Evolutionary conservation across 179 eudicot species (phyloP), one percentile per base, ranked within the genome.

Genomic region (Sideroxylon spinosum): DNA sequence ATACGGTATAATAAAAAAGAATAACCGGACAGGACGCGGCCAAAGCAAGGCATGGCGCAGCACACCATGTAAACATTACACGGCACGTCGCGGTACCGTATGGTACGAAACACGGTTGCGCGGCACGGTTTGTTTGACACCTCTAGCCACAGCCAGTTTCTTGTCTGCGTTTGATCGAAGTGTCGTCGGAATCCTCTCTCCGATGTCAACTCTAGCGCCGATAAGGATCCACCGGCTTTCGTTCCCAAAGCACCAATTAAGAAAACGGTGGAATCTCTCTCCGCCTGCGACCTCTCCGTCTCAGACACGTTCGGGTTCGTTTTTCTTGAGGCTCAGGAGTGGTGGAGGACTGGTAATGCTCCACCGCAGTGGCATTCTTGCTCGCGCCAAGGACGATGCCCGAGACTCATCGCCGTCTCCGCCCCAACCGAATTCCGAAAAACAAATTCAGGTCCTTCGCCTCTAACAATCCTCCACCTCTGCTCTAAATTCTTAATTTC

Each of bases 321-420:
- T 70, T 67, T 74, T 53, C 71, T 61, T 65, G 37, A 68, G 74
- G n/a, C 69, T 70, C 52, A 83, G 60, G 44, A 37, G 4, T 37
- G 44, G 44, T 37, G 44, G 44, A 78, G 74, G 71, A 20, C 81
- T 83, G 1, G 78, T 73, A 48, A 29, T 80, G 20, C 81, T 88
- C 76, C 82, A 68, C 19, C 76, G 89, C 17, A 82, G 85, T 65
- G 85, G 85, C 49, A 63, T 90, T 50, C 86, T 91, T 66, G 87
- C 85, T 0, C 82, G 94, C 78, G 96, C 92, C 53, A 92, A 92
- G 76, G 92, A 90, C 64, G 88, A 90, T 82, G 87, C 89, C 48
- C 85, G 90, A 65, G 81, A 37, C 53, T 74, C 83, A 46, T 78
- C 80, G 65, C 52, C 86, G 78, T 68, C 80, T 74, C 78, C 64